Percentiles rank a stretch among this genome's conserved stretches.
phyloP scores from a whole-genome alignment of 1,284 basidiomycete genomes.

The Testicularia cyperi region DNA sequence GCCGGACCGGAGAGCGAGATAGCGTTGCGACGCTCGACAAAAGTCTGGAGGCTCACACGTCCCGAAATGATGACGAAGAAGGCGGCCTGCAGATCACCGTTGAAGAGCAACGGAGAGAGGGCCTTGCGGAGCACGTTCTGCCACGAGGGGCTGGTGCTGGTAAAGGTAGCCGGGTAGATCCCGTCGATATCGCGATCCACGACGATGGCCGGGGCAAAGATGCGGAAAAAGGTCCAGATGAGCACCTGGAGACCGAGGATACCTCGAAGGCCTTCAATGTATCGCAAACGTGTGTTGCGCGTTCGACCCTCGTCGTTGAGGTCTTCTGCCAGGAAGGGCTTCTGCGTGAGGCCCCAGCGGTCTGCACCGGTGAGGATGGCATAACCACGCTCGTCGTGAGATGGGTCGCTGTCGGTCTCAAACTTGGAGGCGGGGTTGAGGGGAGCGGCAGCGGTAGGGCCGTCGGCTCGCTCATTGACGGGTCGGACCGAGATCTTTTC shows the following conservation, averaged over 20 bases:
- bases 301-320: constrained; percentile 26
- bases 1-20: constrained; percentile 35
- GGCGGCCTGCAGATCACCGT: constrained; percentile 38
- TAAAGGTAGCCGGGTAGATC: constrained; percentile 30
- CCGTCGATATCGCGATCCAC: constrained; percentile 35
- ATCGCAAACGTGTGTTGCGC: constrained; percentile 7
- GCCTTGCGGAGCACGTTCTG: constrained; percentile 39
- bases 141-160: constrained; percentile 18
- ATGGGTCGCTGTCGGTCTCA: neutral
- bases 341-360: constrained; percentile 18
- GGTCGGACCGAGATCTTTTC: constrained; percentile 15
- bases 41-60: constrained; percentile 35
- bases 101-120: constrained; percentile 37
- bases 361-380: constrained; percentile 14
- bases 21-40: constrained; percentile 35
- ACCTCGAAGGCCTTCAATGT: constrained; percentile 41
- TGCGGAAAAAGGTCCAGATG: constrained; percentile 47
- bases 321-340: constrained; percentile 10
- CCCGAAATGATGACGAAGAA: constrained; percentile 45
- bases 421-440: constrained; percentile 13
- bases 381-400: constrained; percentile 29
- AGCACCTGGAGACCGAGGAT: constrained; percentile 40
- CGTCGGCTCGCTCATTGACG: too few species aligned
- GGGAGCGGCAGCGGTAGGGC: neutral
- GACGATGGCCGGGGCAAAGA: constrained; percentile 47